Evolutionary conservation across 768 basidiomycete species (phyloP).

Genomic region (Rubroboletus satanas): DNA sequence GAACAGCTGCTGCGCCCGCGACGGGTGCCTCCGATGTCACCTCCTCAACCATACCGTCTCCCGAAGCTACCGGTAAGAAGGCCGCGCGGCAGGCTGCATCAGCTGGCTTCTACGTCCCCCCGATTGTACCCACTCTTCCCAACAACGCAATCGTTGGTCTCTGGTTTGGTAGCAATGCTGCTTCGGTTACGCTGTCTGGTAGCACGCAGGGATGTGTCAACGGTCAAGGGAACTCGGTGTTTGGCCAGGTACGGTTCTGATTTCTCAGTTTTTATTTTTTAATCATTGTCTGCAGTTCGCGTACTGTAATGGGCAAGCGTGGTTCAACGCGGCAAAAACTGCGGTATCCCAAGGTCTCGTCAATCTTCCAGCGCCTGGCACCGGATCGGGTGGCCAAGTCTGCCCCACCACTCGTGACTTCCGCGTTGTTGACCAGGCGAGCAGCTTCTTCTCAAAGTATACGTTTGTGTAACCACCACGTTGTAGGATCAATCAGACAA

Average conservation of each 20-base stretch:
- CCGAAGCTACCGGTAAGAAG: neutral
- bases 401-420: constrained; percentile 28
- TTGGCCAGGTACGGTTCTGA: constrained; percentile 19
- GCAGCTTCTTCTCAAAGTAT: neutral
- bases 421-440: constrained; percentile 26
- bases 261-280: neutral
- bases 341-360: constrained; percentile 19
- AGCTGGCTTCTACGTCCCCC: constrained; percentile 22
- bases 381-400: constrained; percentile 16
- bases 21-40: neutral
- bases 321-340: constrained; percentile 20
- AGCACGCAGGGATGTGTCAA: constrained; percentile 22
- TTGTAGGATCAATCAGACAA: constrained; percentile 29
- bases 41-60: neutral
- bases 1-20: neutral
- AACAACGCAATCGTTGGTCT: constrained; percentile 23
- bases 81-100: constrained; percentile 9
- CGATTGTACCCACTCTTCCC: constrained; percentile 23
- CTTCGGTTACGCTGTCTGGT: constrained; percentile 20
- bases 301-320: constrained; percentile 22
- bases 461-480: neutral
- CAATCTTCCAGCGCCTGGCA: constrained; percentile 21
- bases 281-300: constrained; percentile 16
- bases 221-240: constrained; percentile 19
- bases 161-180: constrained; percentile 30